Evolutionary conservation across 306 rosid genomes (phyloP).

Genomic region (Trifolium subterraneum): DNA sequence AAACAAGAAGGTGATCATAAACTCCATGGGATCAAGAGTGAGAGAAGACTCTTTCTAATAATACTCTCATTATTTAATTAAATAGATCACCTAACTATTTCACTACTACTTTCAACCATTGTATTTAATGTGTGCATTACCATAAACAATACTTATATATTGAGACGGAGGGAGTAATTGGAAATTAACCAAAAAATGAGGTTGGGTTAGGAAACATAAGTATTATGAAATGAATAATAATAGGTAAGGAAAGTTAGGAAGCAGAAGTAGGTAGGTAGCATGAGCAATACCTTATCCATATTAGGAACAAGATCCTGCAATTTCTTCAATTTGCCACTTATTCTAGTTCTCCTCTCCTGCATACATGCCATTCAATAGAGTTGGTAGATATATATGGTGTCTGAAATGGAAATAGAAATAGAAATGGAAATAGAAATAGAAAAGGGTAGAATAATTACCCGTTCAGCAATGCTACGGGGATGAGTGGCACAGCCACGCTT

Average conservation of each 20-base stretch:
- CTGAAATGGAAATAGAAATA: neutral
- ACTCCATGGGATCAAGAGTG: neutral
- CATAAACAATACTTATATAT: neutral
- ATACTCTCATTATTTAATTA: neutral
- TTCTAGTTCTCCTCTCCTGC: slow-evolving; percentile 93
- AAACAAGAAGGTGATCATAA: neutral
- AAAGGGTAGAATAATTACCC: slow-evolving; percentile 51
- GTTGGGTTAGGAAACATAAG: neutral
- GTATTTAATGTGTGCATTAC: neutral
- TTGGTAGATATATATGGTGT: neutral
- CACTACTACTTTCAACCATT: neutral
- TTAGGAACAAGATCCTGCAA: slow-evolving; percentile 93
- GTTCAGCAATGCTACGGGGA: slow-evolving; percentile 96
- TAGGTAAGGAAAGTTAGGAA: neutral
- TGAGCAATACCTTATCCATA: slow-evolving; percentile 81
- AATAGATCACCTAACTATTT: neutral
- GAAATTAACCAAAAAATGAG: too few relatives aligned
- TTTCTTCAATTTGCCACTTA: slow-evolving; percentile 87
- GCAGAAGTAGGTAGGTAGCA: neutral
- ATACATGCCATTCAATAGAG: neutral
- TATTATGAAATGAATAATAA: neutral
- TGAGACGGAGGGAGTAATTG: neutral
- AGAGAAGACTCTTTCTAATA: neutral
- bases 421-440: neutral
- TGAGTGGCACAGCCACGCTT: slow-evolving; percentile 99